Base-by-base conservation (phyloP, 805 yeast species). In the Schizosaccharomyces lindneri region DNA sequence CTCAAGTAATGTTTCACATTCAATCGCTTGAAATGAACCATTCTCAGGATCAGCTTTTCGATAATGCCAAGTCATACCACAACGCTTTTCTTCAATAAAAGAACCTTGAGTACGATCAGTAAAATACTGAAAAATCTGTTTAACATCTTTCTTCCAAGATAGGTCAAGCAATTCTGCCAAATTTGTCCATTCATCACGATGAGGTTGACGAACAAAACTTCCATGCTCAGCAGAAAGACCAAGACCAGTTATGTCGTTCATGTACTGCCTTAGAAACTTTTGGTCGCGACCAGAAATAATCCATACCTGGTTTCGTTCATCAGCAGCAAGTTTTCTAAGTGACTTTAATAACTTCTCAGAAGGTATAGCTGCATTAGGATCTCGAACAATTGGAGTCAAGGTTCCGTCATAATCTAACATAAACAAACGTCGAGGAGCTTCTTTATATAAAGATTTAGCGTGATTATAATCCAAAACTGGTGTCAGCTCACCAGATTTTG, bases 351-450 rank as follows among this genome's bases (percentile, higher is more conserved):
- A 75, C 65, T 84, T 77, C 2, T 83, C 81, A 0, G 95, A 82
- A 2, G 99, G 98, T 55, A 93, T 85, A 0, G 98, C 98, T 0
- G 97, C 97, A n/a, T 90, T 87, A 1, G 99, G 99, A 67, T 93
- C 97, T 48, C 81, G 79, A 3, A 93, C 98, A 68, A 93, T 93
- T 15, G 97, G 97, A 0, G 98, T 87, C 66, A 93, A 76, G 1
- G 99, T 93, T 36, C 99, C 99, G 70, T 93, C 99, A 70, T 93
- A 93, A 73, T 93, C 99, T 73, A 93, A 89, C 67, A 93, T 71
- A 67, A 93, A 87, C 63, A 93, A 73, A 64, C 97, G 78, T 66
- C 84, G 78, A 43, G 79, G 64, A 0, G 96, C 81, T 27, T 70
- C 65, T 59, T 77, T 70, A 70, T 87, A 93, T 62, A 80, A 73